A percentile compares a stretch with the other conserved stretches of the same genome.
Conservation (phyloP, 805 yeast genomes). For the Novakomyces olei region DNA sequence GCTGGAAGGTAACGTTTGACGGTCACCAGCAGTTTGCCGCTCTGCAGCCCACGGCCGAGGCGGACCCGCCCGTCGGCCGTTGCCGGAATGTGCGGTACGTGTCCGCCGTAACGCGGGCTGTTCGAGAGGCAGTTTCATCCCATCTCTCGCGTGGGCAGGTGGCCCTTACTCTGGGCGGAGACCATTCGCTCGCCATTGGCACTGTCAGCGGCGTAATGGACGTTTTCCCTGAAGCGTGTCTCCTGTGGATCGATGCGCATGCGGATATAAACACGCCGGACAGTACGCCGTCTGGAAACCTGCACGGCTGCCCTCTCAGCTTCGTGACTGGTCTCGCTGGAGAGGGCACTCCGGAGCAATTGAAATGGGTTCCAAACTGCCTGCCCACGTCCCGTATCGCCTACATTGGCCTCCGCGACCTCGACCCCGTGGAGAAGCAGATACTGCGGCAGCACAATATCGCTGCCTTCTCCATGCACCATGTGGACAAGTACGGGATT, state of each 20-base stretch:
- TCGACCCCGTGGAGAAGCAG: constrained; percentile 65
- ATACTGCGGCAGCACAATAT: constrained; percentile 50
- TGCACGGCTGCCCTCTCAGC: constrained; percentile 92
- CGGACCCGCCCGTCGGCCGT: constrained; percentile 32
- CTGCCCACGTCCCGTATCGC: constrained; percentile 54
- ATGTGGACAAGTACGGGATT: constrained; percentile 82
- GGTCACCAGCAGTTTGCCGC: constrained; percentile 14
- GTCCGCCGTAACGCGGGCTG: constrained; percentile 40
- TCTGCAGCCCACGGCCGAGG: constrained; percentile 13
- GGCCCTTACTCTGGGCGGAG: constrained; percentile 85
- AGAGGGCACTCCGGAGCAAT: constrained; percentile 43
- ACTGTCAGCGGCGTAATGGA: constrained; percentile 68
- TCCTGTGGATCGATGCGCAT: constrained; percentile 94
- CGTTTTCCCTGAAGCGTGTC: constrained; percentile 65
- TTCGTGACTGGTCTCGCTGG: constrained; percentile 54
- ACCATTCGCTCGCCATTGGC: constrained; percentile 88
- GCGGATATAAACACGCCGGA: constrained; percentile 86
- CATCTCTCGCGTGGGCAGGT: constrained; percentile 27
- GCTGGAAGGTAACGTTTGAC: constrained; percentile 38
- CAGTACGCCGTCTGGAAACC: constrained; percentile 66
- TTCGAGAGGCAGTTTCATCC: constrained; percentile 39
- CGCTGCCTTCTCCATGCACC: constrained; percentile 84
- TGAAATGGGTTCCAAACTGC: constrained; percentile 56
- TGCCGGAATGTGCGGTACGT: constrained; percentile 61
- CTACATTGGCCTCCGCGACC: constrained; percentile 85